Conservation (phyloP, 2,329 filamentous ascomycete species). For the Calonectria pseudoreteaudii region DNA sequence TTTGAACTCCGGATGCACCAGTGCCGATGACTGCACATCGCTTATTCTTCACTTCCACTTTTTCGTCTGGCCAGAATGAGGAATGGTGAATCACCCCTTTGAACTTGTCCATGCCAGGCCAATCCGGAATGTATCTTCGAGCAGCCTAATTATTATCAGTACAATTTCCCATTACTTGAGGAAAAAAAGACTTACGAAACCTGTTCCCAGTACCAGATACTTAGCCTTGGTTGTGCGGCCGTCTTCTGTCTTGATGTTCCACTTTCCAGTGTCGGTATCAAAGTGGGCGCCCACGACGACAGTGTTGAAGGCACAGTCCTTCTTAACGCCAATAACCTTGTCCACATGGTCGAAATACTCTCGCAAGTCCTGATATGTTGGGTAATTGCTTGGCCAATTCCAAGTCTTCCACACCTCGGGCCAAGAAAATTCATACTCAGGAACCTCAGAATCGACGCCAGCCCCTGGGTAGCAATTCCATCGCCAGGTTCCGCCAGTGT, state of each 20-base stretch:
- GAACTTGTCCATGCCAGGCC: constrained; percentile 70
- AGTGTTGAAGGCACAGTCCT: constrained; percentile 68
- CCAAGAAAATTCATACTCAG: constrained; percentile 65
- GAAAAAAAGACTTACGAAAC: constrained; percentile 55
- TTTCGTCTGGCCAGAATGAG: constrained; percentile 69
- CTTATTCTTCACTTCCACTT: constrained; percentile 69
- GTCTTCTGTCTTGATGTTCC: constrained; percentile 62
- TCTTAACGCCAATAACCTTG: constrained; percentile 64
- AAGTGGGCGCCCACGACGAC: constrained; percentile 65
- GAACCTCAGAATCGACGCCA: constrained; percentile 64
- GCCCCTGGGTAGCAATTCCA: constrained; percentile 69
- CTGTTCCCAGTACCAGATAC: constrained; percentile 65
- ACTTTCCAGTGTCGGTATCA: constrained; percentile 59
- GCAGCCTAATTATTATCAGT: constrained; percentile 54
- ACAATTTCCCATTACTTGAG: neutral
- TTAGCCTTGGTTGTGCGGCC: constrained; percentile 62
- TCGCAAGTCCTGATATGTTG: constrained; percentile 63
- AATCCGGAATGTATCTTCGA: constrained; percentile 71
- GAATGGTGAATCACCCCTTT: constrained; percentile 70
- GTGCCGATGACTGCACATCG: constrained; percentile 73
- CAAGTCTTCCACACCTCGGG: constrained; percentile 66
- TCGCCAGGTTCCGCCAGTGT: constrained; percentile 65
- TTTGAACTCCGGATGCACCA: constrained; percentile 73
- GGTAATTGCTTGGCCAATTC: constrained; percentile 67
- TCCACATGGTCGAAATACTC: constrained; percentile 71